Evolutionary conservation across 2,329 filamentous ascomycete species (phyloP), one percentile per base, ranked within the genome.

Genomic region (Chalaropsis ovoidea): DNA sequence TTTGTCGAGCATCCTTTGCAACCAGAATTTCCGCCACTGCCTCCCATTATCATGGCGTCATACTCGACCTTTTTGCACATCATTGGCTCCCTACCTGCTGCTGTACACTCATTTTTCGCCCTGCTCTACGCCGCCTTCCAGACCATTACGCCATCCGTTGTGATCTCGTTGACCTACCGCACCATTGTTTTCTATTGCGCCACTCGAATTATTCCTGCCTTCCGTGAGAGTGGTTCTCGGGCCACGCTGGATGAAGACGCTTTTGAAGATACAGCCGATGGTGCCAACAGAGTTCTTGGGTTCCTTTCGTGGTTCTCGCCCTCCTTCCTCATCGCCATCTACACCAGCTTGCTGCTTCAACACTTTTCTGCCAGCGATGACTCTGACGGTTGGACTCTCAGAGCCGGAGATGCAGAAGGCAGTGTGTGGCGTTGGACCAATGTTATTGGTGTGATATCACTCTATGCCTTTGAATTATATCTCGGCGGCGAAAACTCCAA

Each of bases 1-100:
- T 81, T 84, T 39, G 77, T 79, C 2, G 76, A 80, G 3, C 74
- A 79, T 62, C 76, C 77, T 41, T 74, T 77, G 1, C 88, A 95
- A 68, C 86, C 89, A n/a, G 92, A 95, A 31, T 94, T 97, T 68
- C 94, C 94, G 47, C 94, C 94, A n/a, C 81, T 99, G 54, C 94
- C 94, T 15, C 94, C 94, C 0, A 91, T 97, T 69, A 93, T 99
- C 75, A 97, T 97, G 93, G 94, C 93, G 4, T 96, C 92, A 6
- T 97, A 96, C 76, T 93, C 91, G 31, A 96, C 93, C 0, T 79
- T 97, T 54, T 80, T 96, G 60, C 89, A 95, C 70, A 83, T 92
- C 60, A 79, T 97, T 45, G 88, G 89, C 65, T 87, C 86, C 3
- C 80, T 96, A n/a, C 93, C 90, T 2, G 87, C 83, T 2, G 91